Percentiles rank a stretch among this genome's conserved stretches.
These are phyloP conservation scores for Astathelohania contejeani DNA, from an alignment of 371 early-diverging fungal species.

Conservation along the genomic window DNA sequence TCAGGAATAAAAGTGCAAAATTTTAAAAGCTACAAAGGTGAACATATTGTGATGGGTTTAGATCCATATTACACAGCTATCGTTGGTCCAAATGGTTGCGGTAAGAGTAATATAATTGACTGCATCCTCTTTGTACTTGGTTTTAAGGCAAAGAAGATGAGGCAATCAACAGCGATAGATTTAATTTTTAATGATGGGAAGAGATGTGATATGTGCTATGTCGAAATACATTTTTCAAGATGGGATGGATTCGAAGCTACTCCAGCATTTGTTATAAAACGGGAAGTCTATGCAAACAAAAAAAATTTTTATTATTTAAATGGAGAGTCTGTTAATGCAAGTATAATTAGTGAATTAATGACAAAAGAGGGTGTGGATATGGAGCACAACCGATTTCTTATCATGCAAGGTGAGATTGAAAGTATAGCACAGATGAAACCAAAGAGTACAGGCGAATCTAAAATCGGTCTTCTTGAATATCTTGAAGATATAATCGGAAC, in stretches of 20 bases:
- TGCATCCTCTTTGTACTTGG: conserved; percentile 96
- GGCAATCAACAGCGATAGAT: conserved; percentile 81
- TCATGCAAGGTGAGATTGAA: conserved; percentile 98
- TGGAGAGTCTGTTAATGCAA: conserved; percentile 51
- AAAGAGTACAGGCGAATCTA: conserved; percentile 69
- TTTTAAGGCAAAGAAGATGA: conserved; percentile 88
- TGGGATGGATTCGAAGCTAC: too few relatives aligned
- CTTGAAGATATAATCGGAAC: conserved; percentile 98
- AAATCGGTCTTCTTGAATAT: conserved; percentile 91
- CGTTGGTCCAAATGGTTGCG: conserved; percentile 97
- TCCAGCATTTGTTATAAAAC: conserved; percentile 55
- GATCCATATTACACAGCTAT: conserved; percentile 54
- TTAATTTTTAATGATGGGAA: conserved; percentile 80
- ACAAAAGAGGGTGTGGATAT: conserved; percentile 77
- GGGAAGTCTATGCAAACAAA: neutral
- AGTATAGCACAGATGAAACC: conserved; percentile 95
- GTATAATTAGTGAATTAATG: conserved; percentile 57
- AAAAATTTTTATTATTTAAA: conserved; percentile 59
- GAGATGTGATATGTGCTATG: conserved; percentile 62
- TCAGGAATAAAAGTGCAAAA: conserved; percentile 36
- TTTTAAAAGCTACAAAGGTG: conserved; percentile 53
- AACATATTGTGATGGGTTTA: conserved; percentile 42
- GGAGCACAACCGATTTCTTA: conserved; percentile 92
- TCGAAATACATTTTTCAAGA: conserved; percentile 81
- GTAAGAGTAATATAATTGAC: conserved; percentile 98